phyloP scores from a whole-genome alignment of 2,329 filamentous ascomycete species.

The Hypoxylon sp. region DNA sequence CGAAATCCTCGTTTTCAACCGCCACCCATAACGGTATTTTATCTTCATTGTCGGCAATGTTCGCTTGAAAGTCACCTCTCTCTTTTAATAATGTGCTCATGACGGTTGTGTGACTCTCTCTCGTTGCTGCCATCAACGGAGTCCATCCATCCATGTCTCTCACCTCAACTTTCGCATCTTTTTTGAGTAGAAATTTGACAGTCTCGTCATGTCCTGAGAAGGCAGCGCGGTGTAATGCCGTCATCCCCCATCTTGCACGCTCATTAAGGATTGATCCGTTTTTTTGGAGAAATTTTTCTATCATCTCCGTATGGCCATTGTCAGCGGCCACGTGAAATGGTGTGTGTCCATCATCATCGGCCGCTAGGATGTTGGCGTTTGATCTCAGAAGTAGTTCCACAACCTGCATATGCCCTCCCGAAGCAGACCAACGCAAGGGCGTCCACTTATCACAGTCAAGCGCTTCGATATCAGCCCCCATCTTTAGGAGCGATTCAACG shows the following conservation, averaged over 20 bases:
- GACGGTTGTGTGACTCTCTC: background rate
- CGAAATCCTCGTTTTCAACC: background rate
- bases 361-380: background rate
- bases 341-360: background rate
- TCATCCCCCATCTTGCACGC: background rate
- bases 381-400: background rate
- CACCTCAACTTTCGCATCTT: background rate
- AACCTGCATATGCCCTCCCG: background rate
- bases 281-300: background rate
- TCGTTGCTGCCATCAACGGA: constrained; percentile 20
- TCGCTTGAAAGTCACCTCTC: background rate
- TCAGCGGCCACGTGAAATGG: background rate
- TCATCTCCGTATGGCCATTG: background rate
- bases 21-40: constrained; percentile 15
- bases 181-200: constrained; percentile 1
- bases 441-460: background rate
- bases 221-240: constrained; percentile 8
- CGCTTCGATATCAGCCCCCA: background rate
- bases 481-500: background rate
- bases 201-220: background rate
- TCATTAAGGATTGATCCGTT: background rate
- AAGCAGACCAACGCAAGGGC: background rate
- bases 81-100: background rate
- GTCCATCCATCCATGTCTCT: constrained; percentile 5
- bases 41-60: constrained; percentile 6